phyloP scores from a whole-genome alignment of 495 filamentous ascomycete genomes.

The Neurospora sp. region DNA sequence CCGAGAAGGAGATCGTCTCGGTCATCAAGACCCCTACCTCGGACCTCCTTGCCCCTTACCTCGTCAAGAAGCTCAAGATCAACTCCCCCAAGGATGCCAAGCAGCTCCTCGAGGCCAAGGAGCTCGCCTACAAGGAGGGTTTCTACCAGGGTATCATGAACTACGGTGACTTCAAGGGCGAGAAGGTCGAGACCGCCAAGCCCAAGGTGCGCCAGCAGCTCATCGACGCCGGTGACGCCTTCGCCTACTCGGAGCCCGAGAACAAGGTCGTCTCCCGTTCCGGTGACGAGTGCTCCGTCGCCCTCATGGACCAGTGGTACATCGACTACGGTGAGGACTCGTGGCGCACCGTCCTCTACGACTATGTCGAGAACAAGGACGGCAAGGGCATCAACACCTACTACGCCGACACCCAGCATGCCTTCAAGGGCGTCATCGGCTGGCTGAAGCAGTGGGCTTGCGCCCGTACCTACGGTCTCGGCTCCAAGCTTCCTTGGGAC shows the following conservation, averaged over 20 bases:
- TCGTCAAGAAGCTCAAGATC: slow-evolving; percentile 93
- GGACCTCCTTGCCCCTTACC: slow-evolving; percentile 67
- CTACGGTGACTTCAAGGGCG: slow-evolving; percentile 78
- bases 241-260: slow-evolving; percentile 89
- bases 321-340: slow-evolving; percentile 85
- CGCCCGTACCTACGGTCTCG: slow-evolving; percentile 82
- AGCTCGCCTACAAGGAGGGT: slow-evolving; percentile 93
- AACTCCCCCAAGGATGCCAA: slow-evolving; percentile 88
- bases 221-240: slow-evolving; percentile 69
- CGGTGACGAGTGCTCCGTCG: slow-evolving; percentile 71
- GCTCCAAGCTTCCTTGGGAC: slow-evolving; percentile 95
- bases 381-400: slow-evolving; percentile 66
- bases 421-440: slow-evolving; percentile 70
- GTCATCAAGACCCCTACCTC: slow-evolving; percentile 88
- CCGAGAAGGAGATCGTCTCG: slow-evolving; percentile 72
- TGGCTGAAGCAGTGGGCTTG: slow-evolving; percentile 98
- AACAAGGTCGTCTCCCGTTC: slow-evolving; percentile 76
- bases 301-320: slow-evolving; percentile 94
- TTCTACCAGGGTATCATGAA: slow-evolving; percentile 94
- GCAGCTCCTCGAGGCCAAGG: slow-evolving; percentile 86
- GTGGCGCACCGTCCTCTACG: slow-evolving; percentile 61
- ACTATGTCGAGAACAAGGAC: slow-evolving; percentile 55
- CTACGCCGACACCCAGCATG: slow-evolving; percentile 67
- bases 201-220: slow-evolving; percentile 73
- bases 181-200: slow-evolving; percentile 77